phyloP scores from a whole-genome alignment of 306 rosid genomes.

The Luffa acutangula region DNA sequence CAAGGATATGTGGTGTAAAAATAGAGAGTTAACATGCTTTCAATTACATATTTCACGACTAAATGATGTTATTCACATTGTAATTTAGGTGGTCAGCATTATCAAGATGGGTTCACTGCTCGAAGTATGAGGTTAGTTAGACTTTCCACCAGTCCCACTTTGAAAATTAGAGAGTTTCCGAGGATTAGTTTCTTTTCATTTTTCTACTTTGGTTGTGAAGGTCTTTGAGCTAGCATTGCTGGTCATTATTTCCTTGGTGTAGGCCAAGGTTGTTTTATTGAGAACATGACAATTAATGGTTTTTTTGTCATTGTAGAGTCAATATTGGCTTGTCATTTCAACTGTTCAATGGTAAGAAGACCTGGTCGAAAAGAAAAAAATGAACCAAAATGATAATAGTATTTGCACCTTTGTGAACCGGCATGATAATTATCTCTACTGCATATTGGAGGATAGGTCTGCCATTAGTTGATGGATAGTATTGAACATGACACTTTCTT shows the following conservation, averaged over 20 bases:
- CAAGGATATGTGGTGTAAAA: not conserved
- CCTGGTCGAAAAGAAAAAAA: not conserved
- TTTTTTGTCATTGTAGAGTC: not conserved
- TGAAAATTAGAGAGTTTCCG: not conserved
- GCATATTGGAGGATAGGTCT: not conserved
- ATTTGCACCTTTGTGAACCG: not conserved
- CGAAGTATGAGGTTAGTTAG: constrained; percentile 70
- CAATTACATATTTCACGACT: constrained; percentile 7
- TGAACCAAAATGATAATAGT: not conserved
- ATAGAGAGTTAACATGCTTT: constrained; percentile 8
- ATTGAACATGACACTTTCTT: not conserved
- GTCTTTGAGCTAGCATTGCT: not conserved
- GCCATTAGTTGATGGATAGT: constrained; percentile 5
- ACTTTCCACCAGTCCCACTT: not conserved
- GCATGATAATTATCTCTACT: not conserved
- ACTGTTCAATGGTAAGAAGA: not conserved
- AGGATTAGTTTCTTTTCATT: not conserved
- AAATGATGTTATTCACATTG: constrained; percentile 15
- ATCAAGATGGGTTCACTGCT: constrained; percentile 88
- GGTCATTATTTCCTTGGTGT: not conserved
- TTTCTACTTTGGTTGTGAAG: not conserved
- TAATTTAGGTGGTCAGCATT: constrained; percentile 62
- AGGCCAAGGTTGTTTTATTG: not conserved
- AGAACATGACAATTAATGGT: not conserved
- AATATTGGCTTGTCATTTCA: not conserved